phyloP scores from a whole-genome alignment of 495 filamentous ascomycete genomes.

The Talaromyces proteolyticus region DNA sequence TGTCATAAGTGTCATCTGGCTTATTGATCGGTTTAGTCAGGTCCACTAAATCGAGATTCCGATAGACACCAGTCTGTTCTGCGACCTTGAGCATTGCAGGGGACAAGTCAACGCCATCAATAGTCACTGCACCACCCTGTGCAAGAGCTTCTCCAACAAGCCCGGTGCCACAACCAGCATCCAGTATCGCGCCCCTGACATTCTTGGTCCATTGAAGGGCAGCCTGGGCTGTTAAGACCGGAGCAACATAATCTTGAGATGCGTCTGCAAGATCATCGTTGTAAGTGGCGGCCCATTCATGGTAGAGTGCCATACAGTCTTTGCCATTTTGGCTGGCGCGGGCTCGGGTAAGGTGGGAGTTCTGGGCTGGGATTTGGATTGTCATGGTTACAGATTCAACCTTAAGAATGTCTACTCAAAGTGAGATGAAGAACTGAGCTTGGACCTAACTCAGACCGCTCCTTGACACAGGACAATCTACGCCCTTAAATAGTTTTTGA shows the following conservation, averaged over 20 bases:
- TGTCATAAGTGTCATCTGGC: slow-evolving; percentile 30
- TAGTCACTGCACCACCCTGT: slow-evolving; percentile 17
- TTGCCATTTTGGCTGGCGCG: slow-evolving; percentile 16
- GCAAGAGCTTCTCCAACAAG: slow-evolving; percentile 33
- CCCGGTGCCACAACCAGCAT: slow-evolving; percentile 45
- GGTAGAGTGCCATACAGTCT: slow-evolving; percentile 34
- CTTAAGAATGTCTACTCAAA: not conserved
- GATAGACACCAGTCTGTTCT: slow-evolving; percentile 31
- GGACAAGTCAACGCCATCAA: slow-evolving; percentile 40
- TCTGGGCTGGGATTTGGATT: slow-evolving; percentile 15
- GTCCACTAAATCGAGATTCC: slow-evolving; percentile 27
- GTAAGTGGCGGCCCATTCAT: slow-evolving; percentile 40
- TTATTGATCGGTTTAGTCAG: slow-evolving; percentile 25
- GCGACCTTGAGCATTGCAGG: slow-evolving; percentile 37
- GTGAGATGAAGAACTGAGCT: not conserved
- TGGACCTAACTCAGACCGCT: not conserved
- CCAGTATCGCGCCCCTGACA: slow-evolving; percentile 24
- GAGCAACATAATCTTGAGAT: slow-evolving; percentile 34
- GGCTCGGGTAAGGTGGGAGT: slow-evolving; percentile 20
- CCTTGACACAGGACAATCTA: too few species aligned
- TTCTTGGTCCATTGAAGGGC: slow-evolving; percentile 17
- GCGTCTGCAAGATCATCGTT: slow-evolving; percentile 31
- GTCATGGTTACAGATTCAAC: slow-evolving; percentile 13
- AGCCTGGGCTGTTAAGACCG: slow-evolving; percentile 26
- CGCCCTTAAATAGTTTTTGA: not conserved